Evolutionary conservation across 2,329 filamentous ascomycete species (phyloP), one percentile per base, ranked within the genome.

Genomic region (Talaromyces sp.): DNA sequence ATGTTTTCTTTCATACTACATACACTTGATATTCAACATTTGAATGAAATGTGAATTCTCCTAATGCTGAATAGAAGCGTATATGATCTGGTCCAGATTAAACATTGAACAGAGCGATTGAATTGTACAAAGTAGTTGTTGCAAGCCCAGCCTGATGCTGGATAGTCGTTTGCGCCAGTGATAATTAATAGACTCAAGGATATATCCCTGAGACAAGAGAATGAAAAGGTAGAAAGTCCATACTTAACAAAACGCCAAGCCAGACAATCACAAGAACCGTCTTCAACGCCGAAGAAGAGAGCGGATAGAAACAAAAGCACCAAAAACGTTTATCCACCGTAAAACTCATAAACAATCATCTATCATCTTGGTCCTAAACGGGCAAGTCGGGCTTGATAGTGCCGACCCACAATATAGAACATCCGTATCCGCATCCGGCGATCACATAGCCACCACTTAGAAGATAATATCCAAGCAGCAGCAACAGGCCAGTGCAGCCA

Each of bases 381-480:
- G 10, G 20, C 42, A 20, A 29, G 41, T 32, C n/a, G 10, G 27
- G 11, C n/a, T 9, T 24, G n/a, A 46, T 33, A 32, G 30, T 32
- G 13, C 33, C 33, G 10, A n/a, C 33, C 33, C 33, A 16, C 33
- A 13, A 13, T 35, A 35, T 14, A 14, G 13, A 35, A n/a, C n/a
- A 39, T 5, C n/a, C 36, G 6, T 30, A 40, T n/a, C 35, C 46
- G 36, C 36, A 39, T 33, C 35, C 46, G 29, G 27, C 37, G 46
- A 39, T 13, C 10, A 51, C n/a, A 33, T 16, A 32, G 39, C 11
- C 30, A 13, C 29, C 8, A 7, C 20, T 47, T 71, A 75, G 52
- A 76, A 77, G 47, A 77, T 60, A 45, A 75, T 71, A 67, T 79
- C 77, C 67, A 80, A 70, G 65, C 77, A 80, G 62, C 77, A 80